phyloP scores from a whole-genome alignment of 805 yeast genomes.

The Cyberlindnera suaveolens region DNA sequence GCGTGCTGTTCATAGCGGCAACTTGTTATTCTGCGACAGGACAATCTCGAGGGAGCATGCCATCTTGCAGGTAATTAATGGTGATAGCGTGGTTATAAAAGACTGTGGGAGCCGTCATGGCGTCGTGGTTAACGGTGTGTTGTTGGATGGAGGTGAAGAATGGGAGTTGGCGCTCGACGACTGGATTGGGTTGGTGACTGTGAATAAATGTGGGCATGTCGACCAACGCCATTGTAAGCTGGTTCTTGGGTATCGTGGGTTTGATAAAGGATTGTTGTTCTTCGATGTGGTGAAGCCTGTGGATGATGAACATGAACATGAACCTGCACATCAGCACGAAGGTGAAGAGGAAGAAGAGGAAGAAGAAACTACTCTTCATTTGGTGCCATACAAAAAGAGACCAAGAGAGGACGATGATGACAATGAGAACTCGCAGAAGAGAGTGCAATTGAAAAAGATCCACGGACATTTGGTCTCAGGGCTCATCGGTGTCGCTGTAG shows the following conservation, averaged over 20 bases:
- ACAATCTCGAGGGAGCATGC: slow-evolving; percentile 1
- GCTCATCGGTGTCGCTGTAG: slow-evolving; percentile 9
- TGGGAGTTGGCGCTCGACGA: slow-evolving; percentile 3
- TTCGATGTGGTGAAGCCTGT: slow-evolving; percentile 3
- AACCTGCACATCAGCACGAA: not conserved
- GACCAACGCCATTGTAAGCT: slow-evolving; percentile 3
- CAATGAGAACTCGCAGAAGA: not conserved
- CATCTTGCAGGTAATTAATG: not conserved
- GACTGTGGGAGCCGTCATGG: slow-evolving; percentile 6
- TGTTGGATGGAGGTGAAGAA: not conserved
- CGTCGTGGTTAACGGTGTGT: slow-evolving; percentile 4
- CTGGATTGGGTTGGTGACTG: slow-evolving; percentile 8
- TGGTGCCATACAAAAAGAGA: not conserved
- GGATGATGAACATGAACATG: not conserved
- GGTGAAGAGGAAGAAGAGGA: not conserved
- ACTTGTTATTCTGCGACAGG: not conserved
- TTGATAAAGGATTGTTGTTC: not conserved
- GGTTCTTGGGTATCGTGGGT: slow-evolving; percentile 2
- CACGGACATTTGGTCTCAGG: slow-evolving; percentile 4
- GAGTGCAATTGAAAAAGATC: not conserved
- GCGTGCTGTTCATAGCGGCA: not conserved
- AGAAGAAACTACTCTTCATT: not conserved
- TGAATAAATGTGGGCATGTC: not conserved
- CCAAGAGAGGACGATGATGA: not conserved
- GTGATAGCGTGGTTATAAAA: not conserved